Base-by-base conservation (phyloP, 306 rosid genomes). In the Medicago arabica region DNA sequence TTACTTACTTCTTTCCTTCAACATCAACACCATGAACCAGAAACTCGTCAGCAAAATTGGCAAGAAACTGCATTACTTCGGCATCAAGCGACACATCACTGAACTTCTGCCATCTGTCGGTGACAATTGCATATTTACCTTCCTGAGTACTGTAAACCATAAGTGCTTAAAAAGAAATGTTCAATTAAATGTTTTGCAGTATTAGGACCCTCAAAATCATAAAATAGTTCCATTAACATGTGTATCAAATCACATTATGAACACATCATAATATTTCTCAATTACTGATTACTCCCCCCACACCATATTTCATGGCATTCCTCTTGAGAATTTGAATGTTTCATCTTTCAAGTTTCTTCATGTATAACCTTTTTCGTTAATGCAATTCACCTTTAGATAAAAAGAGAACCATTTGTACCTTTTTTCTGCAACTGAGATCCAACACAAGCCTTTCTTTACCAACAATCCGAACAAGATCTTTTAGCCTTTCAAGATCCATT, bases 21-120 rank as follows among this genome's bases (percentile, higher is more conserved):
- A 95, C 97, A 77, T 95, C 98, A 53, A 95, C 97, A 38, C 98
- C 97, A 46, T 95, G 98, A 72, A 92, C 97, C 57, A 95, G 86
- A 87, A 95, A 95, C 73, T 95, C 98, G 46, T 92, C 97, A 1
- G 98, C 98, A 78, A 85, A 92, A 67, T 78, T 77, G 79, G 93
- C 96, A 78, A 92, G 96, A 84, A 90, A 90, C 50, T 83, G 82
- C 87, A 87, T 81, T 40, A 92, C 80, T 80, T 84, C 65, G 19
- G 84, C 78, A 57, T 89, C 85, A 70, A 90, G 91, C 69, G 68
- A 86, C 57, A 92, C 93, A 75, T 90, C 96, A 64, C 96, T 92
- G 81, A 95, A 95, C 85, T 90, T 95, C 86, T 95, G 97, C 96
- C 98, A 95, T 84, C 97, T 87, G 77, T 95, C 97, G 8, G 96